Evolutionary conservation across 768 basidiomycete species (phyloP).

Genomic region (Heimioporus sp.): DNA sequence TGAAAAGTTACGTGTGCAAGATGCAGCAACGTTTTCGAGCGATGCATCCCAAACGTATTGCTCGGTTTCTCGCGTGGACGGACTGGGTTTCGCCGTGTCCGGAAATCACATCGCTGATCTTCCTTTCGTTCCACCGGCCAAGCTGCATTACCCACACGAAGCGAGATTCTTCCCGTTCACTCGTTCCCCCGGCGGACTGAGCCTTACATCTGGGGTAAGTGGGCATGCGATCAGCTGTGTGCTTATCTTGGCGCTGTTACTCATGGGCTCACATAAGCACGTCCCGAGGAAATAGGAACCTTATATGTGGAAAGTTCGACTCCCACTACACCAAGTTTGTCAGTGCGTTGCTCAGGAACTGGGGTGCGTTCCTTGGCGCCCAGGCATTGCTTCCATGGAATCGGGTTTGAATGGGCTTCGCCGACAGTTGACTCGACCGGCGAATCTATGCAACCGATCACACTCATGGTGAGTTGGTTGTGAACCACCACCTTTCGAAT

Average conservation of each 20-base stretch:
- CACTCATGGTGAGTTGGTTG: background rate
- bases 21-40: background rate
- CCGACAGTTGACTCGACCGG: slow-evolving; percentile 3
- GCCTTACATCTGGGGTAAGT: slow-evolving; percentile 16
- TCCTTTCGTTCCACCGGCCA: background rate
- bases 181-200: slow-evolving; percentile 6
- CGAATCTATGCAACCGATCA: slow-evolving; percentile 8
- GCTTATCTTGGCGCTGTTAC: slow-evolving; percentile 17
- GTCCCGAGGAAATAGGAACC: slow-evolving; percentile 12
- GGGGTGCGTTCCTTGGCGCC: slow-evolving; percentile 23
- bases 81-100: background rate
- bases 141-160: slow-evolving; percentile 3
- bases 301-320: slow-evolving; percentile 1
- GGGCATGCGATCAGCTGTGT: background rate
- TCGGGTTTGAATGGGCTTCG: slow-evolving; percentile 7
- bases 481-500: slow-evolving; percentile 2
- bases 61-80: background rate
- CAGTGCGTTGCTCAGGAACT: slow-evolving; percentile 24
- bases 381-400: background rate
- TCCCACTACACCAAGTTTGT: slow-evolving; percentile 14
- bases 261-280: slow-evolving; percentile 1
- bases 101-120: background rate
- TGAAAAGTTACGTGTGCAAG: background rate
- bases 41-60: background rate
- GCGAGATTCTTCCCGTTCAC: slow-evolving; percentile 2